Evolutionary conservation across 305 asterid genomes (phyloP).

Genomic region (Salvia sclarea): DNA sequence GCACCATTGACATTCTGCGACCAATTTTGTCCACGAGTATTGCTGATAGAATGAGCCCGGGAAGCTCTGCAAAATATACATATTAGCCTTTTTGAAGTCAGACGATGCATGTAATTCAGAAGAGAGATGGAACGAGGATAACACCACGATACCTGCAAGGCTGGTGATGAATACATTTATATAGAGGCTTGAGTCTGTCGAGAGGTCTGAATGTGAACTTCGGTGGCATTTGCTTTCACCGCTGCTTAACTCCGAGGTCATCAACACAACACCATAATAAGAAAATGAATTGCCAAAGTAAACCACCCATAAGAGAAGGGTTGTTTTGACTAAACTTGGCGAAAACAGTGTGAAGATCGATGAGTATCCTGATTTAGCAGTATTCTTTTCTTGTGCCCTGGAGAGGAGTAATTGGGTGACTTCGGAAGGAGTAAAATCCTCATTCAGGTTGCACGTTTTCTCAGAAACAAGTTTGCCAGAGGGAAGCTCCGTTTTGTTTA

Average conservation of each 20-base stretch:
- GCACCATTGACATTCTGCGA: conserved; percentile 58
- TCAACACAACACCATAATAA: conserved; percentile 66
- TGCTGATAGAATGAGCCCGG: conserved; percentile 66
- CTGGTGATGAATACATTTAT: conserved; percentile 61
- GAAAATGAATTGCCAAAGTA: conserved; percentile 62
- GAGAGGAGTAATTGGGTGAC: conserved; percentile 35
- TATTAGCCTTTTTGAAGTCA: background rate
- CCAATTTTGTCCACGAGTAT: conserved; percentile 62
- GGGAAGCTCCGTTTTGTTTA: conserved; percentile 60
- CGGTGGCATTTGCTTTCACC: conserved; percentile 45
- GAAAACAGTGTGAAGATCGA: conserved; percentile 53
- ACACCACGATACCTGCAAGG: conserved; percentile 60
- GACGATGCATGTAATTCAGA: conserved; percentile 1
- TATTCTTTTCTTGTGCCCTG: conserved; percentile 22
- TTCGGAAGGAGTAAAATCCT: conserved; percentile 36
- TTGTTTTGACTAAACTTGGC: conserved; percentile 47
- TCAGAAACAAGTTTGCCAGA: conserved; percentile 55
- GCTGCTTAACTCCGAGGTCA: conserved; percentile 69
- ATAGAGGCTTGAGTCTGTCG: conserved; percentile 51
- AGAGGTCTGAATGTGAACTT: conserved; percentile 12
- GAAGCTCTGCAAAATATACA: conserved; percentile 51
- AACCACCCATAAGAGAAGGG: conserved; percentile 68
- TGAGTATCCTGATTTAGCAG: conserved; percentile 47
- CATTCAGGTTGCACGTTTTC: conserved; percentile 36
- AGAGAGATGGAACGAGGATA: background rate